A percentile compares a stretch with the other conserved stretches of the same genome.
These are phyloP conservation scores for Psilocybe cyanescens DNA, from an alignment of 768 basidiomycete genomes.

Conservation along the genomic window DNA sequence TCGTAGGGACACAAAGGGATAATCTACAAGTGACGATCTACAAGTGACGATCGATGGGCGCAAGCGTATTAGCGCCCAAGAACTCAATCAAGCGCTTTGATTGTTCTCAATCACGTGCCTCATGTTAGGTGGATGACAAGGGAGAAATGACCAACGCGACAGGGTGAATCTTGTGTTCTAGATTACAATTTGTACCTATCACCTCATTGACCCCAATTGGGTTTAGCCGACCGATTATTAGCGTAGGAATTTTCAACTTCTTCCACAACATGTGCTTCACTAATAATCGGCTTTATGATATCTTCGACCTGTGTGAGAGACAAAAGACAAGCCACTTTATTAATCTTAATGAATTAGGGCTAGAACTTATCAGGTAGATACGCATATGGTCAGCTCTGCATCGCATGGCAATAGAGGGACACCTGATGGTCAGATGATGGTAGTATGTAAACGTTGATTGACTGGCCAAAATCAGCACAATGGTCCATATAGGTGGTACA, in stretches of 20 bases:
- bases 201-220: background rate
- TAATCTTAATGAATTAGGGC: background rate
- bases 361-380: no score
- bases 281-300: background rate
- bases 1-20: no score
- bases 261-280: background rate
- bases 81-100: no score
- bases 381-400: no score
- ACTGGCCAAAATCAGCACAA: background rate
- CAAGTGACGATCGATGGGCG: no score
- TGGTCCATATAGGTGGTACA: background rate
- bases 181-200: background rate
- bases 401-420: background rate
- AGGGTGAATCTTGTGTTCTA: background rate
- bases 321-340: background rate
- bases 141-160: background rate
- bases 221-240: background rate
- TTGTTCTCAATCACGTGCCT: no score
- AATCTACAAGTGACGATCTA: no score
- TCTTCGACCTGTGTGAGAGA: background rate
- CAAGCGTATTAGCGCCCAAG: no score
- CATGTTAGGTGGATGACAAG: background rate
- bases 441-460: background rate
- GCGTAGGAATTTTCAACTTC: no score
- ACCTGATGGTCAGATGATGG: background rate